Evolutionary conservation across 148 eudicot species (phyloP).

Genomic region (Heliamphora exappendiculata): DNA sequence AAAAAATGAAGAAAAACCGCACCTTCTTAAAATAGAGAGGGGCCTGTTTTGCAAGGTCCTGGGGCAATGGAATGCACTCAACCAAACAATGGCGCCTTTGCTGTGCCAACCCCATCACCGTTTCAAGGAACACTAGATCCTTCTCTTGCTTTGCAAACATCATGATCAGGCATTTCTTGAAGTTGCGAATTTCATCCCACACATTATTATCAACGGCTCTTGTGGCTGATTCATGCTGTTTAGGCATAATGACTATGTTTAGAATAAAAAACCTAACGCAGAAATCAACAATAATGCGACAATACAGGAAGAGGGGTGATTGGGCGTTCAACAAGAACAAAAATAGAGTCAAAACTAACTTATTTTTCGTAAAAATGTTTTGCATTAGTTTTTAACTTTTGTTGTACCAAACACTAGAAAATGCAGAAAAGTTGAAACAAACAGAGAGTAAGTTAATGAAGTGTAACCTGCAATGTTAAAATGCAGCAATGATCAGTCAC

Average conservation of each 20-base stretch:
- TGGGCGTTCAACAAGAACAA: not conserved
- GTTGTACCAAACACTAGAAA: not conserved
- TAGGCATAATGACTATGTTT: not conserved
- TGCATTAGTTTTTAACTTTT: not conserved
- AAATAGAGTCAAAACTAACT: not conserved
- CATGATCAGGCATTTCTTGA: conserved; percentile 94
- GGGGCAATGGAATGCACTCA: conserved; percentile 88
- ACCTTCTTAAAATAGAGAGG: conserved; percentile 95
- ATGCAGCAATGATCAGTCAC: conserved; percentile 91
- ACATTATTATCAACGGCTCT: conserved; percentile 81
- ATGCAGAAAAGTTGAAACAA: not conserved
- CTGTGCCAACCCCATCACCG: conserved; percentile 71
- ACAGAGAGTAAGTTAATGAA: not conserved
- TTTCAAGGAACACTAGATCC: conserved; percentile 83
- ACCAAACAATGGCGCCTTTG: conserved; percentile 90
- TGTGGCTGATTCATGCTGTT: conserved; percentile 87
- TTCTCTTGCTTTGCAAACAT: conserved; percentile 91
- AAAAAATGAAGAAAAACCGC: not conserved
- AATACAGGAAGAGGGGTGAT: not conserved
- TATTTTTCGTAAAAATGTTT: too few relatives aligned
- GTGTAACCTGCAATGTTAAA: conserved; percentile 61
- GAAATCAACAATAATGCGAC: not conserved
- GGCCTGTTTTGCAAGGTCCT: conserved; percentile 56
- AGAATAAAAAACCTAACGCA: not conserved
- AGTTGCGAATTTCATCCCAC: conserved; percentile 94